Percentiles rank a stretch among this genome's conserved stretches.
These are phyloP conservation scores for Euptelea pleiosperma DNA, from an alignment of 164 flowering plant species.

Conservation along the genomic window DNA sequence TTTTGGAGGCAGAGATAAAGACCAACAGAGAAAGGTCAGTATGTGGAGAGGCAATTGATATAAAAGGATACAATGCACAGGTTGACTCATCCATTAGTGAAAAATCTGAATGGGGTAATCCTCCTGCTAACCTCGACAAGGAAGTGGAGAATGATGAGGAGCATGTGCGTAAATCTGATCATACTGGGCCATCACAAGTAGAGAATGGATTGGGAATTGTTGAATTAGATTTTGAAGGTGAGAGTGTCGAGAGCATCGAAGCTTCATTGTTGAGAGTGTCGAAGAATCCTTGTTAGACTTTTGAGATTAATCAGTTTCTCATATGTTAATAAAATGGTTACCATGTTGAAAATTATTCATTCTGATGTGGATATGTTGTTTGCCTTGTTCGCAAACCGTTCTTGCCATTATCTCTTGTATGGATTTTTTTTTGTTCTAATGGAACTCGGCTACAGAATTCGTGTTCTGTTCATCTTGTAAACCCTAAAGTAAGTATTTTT, in stretches of 20 bases:
- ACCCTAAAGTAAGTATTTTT: too few species aligned
- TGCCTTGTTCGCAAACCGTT: too few species aligned
- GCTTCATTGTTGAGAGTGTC: slow-evolving; percentile 27
- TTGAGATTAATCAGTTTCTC: too few species aligned
- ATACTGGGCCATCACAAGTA: slow-evolving; percentile 12
- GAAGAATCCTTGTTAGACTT: too few species aligned
- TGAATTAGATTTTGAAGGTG: slow-evolving; percentile 29
- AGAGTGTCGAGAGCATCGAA: slow-evolving; percentile 35
- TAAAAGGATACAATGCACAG: slow-evolving; percentile 19
- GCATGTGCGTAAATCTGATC: slow-evolving; percentile 7
- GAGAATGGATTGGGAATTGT: slow-evolving; percentile 14
- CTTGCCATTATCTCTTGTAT: too few species aligned
- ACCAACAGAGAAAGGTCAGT: slow-evolving; percentile 36
- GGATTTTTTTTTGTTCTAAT: too few species aligned
- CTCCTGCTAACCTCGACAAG: slow-evolving; percentile 8
- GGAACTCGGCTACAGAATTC: too few species aligned
- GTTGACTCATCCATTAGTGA: slow-evolving; percentile 28
- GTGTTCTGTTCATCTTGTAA: too few species aligned
- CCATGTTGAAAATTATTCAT: too few species aligned
- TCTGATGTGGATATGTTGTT: too few species aligned
- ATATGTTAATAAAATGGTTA: too few species aligned
- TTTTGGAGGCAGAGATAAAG: slow-evolving; percentile 51
- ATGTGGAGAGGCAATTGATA: slow-evolving; percentile 10
- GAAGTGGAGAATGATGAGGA: slow-evolving; percentile 16
- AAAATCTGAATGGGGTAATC: slow-evolving; percentile 26